Evolutionary conservation across 495 filamentous ascomycete species (phyloP).

Genomic region (Articulospora tetracladia): DNA sequence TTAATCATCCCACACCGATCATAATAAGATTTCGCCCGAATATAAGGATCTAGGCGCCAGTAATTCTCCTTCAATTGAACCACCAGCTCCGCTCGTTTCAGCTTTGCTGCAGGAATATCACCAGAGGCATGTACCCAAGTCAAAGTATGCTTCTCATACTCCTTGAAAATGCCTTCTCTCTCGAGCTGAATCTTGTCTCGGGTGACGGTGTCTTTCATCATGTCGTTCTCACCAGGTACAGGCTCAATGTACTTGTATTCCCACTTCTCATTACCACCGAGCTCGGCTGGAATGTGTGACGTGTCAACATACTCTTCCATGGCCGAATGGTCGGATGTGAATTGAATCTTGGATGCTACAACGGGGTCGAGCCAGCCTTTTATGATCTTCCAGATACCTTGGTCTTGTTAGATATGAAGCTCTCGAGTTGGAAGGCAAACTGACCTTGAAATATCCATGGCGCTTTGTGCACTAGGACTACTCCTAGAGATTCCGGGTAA

Average conservation of each 20-base stretch:
- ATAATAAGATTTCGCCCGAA: constrained; percentile 68
- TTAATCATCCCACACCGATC: constrained; percentile 69
- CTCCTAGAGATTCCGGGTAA: constrained; percentile 88
- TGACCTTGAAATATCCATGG: constrained; percentile 94
- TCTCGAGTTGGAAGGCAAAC: background rate
- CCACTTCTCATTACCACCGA: constrained; percentile 83
- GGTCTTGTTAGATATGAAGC: background rate
- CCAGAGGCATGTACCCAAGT: constrained; percentile 49
- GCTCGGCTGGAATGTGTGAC: constrained; percentile 69
- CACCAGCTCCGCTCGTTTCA: constrained; percentile 49
- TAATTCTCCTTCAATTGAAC: constrained; percentile 68
- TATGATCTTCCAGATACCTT: constrained; percentile 84
- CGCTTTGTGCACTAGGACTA: constrained; percentile 93
- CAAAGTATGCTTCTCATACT: constrained; percentile 66
- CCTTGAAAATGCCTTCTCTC: constrained; percentile 57
- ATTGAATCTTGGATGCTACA: constrained; percentile 91
- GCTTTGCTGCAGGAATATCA: constrained; percentile 34
- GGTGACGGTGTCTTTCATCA: constrained; percentile 63
- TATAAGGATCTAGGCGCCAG: constrained; percentile 77
- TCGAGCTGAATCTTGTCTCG: constrained; percentile 55
- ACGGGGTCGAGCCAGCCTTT: constrained; percentile 96
- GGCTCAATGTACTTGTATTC: constrained; percentile 79
- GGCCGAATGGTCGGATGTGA: constrained; percentile 80
- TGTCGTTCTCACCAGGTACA: constrained; percentile 61
- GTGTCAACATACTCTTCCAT: constrained; percentile 70